Evolutionary conservation across 352 stramenopile genomes (phyloP).

Genomic region (Phytophthora colocasiae): DNA sequence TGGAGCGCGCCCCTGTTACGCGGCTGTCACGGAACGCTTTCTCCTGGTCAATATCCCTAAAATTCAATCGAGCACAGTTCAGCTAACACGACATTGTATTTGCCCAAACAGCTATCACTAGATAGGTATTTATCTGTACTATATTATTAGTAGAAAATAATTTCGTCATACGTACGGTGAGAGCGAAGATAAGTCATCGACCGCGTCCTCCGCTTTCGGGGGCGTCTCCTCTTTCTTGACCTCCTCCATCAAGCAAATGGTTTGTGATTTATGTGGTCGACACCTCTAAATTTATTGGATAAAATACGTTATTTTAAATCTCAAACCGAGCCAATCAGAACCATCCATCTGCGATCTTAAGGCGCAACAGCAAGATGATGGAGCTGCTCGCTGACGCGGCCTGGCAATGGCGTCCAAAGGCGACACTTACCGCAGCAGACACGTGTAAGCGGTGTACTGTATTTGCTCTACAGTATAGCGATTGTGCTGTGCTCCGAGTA

Average conservation of each 20-base stretch:
- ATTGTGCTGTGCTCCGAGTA: constrained; percentile 59
- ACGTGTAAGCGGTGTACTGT: constrained; percentile 43
- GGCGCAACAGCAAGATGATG: constrained; percentile 35
- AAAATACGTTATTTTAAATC: constrained; percentile 7
- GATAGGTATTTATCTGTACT: constrained; percentile 5
- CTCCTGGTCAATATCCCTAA: constrained; percentile 45
- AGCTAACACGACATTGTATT: constrained; percentile 1
- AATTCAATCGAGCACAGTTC: constrained; percentile 17
- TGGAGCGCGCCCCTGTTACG: constrained; percentile 67
- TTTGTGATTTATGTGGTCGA: constrained; percentile 21
- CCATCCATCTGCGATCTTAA: constrained; percentile 18
- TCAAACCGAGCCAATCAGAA: constrained; percentile 15
- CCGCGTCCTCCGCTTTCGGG: constrained; percentile 22
- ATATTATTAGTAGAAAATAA: constrained; percentile 1
- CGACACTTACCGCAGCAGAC: constrained; percentile 47
- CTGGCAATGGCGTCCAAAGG: constrained; percentile 59
- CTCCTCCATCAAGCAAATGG: constrained; percentile 17
- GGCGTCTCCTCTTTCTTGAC: constrained; percentile 27
- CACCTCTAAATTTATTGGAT: constrained; percentile 21
- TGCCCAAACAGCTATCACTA: constrained; percentile 3
- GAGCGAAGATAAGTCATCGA: constrained; percentile 22
- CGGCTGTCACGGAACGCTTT: constrained; percentile 61
- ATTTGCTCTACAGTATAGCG: constrained; percentile 58
- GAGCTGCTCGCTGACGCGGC: constrained; percentile 41
- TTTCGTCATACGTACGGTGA: constrained; percentile 31